Percentiles rank a stretch among this genome's conserved stretches.
Conservation (phyloP, 306 rosid genomes). For the Fagus sylvatica region DNA sequence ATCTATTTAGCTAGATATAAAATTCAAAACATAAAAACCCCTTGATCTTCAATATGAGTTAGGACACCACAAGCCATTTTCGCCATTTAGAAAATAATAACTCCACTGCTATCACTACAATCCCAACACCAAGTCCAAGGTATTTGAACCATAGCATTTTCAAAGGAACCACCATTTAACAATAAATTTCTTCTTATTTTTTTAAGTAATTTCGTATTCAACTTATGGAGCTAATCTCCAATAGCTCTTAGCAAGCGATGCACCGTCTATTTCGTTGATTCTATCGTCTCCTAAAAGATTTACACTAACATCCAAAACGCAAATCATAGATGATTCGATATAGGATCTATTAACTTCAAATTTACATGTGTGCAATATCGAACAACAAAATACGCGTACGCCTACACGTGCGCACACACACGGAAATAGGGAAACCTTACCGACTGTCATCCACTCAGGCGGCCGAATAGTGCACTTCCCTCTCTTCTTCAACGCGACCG, state of each 20-base stretch:
- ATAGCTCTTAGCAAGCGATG: not conserved
- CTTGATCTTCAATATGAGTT: too few species aligned
- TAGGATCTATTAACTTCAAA: not conserved
- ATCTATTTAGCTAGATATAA: too few species aligned
- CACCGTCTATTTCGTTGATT: not conserved
- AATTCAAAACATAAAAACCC: too few species aligned
- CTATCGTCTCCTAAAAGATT: not conserved
- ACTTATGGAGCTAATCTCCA: not conserved
- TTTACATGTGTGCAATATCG: not conserved
- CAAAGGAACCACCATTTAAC: not conserved
- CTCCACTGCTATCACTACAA: too few species aligned
- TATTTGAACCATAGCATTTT: not conserved
- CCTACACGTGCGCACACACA: not conserved
- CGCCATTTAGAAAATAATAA: too few species aligned
- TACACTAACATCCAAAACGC: not conserved
- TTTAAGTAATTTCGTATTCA: not conserved
- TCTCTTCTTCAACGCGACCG: constrained; percentile 83
- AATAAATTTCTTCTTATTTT: not conserved
- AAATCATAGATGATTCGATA: not conserved
- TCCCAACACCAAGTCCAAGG: not conserved
- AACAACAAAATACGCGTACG: not conserved
- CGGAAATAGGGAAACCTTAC: constrained; percentile 37
- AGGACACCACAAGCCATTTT: too few species aligned
- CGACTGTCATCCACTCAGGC: constrained; percentile 83
- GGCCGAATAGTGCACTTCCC: constrained; percentile 75